A percentile compares a stretch with the other conserved stretches of the same genome.
phyloP scores from a whole-genome alignment of 192 early-diverging fungal genomes.

The Backusella liffmaniae region DNA sequence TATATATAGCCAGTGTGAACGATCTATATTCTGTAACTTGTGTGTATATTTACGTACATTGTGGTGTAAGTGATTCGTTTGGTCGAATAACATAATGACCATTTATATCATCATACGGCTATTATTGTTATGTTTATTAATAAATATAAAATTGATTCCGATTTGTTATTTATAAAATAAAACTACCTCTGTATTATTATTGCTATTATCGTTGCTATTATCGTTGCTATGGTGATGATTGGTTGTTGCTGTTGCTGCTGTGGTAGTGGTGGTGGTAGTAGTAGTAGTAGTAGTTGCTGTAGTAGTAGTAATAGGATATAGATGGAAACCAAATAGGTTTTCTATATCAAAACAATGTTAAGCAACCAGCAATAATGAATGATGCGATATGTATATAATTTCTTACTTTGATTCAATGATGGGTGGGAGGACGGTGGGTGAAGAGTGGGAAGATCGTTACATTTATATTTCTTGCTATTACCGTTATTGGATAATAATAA shows the following conservation, averaged over 20 bases:
- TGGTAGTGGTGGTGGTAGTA: background rate
- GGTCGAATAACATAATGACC: constrained; percentile 86
- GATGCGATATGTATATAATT: background rate
- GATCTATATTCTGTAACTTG: background rate
- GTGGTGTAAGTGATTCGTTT: constrained; percentile 67
- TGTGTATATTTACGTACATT: constrained; percentile 56
- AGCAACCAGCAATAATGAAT: background rate
- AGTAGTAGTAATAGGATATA: background rate
- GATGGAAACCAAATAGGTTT: background rate
- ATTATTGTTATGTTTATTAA: background rate
- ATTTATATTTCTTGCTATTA: background rate
- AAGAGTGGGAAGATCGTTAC: background rate
- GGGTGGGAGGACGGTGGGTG: background rate
- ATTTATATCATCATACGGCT: constrained; percentile 82
- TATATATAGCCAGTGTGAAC: constrained; percentile 25
- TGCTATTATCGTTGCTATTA: constrained; percentile 14
- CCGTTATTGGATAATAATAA: background rate
- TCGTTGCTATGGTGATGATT: background rate
- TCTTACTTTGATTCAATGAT: constrained; percentile 11
- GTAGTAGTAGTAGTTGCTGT: background rate
- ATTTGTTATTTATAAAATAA: background rate
- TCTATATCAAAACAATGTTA: background rate
- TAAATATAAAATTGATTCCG: background rate
- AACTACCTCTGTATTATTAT: background rate
- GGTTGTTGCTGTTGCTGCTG: background rate